phyloP scores from a whole-genome alignment of 2,329 filamentous ascomycete genomes.

The Cercospora nicotianae region DNA sequence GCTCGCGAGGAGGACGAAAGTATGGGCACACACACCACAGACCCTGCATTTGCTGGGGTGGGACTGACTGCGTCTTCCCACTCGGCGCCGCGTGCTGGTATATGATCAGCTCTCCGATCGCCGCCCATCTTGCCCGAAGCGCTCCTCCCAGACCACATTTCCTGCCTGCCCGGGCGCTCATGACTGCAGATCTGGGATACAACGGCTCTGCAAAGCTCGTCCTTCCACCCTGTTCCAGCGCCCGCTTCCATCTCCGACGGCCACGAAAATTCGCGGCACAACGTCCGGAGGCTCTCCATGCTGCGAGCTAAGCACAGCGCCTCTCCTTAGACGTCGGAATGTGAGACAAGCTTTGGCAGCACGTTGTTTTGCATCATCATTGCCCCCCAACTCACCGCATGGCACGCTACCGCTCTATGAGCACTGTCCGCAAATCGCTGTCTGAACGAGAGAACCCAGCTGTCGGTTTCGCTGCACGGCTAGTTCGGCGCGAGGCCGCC shows the following conservation, averaged over 20 bases:
- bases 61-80: background rate
- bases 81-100: background rate
- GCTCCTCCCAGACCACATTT: slow-evolving; percentile 1
- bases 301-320: background rate
- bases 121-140: slow-evolving; percentile 4
- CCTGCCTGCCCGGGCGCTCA: background rate
- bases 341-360: slow-evolving; percentile 14
- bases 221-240: background rate
- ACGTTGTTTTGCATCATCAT: background rate
- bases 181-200: background rate
- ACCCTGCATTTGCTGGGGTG: slow-evolving; percentile 7
- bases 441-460: background rate
- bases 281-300: background rate
- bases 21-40: slow-evolving; percentile 3
- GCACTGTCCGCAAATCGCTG: background rate
- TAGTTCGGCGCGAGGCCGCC: background rate
- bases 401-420: background rate
- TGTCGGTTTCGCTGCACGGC: background rate
- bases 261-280: background rate
- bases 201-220: background rate
- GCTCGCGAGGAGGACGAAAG: background rate
- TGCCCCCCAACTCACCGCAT: background rate
- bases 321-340: background rate
- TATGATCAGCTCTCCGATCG: slow-evolving; percentile 5
- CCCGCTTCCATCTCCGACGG: background rate